Evolutionary conservation across 2,329 filamentous ascomycete species (phyloP).

Genomic region (Diaporthe sp.): DNA sequence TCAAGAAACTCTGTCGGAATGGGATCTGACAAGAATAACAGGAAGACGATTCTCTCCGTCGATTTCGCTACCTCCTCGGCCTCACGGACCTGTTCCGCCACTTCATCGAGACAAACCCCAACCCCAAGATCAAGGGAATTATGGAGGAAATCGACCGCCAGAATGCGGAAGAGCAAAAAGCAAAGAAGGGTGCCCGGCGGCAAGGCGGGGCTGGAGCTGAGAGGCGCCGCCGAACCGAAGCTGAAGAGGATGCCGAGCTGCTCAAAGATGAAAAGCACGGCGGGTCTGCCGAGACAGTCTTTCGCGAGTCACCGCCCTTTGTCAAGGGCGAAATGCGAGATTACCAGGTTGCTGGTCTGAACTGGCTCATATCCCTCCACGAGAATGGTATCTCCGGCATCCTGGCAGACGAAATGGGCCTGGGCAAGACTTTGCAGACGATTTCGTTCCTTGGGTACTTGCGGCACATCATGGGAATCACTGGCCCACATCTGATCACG

Average conservation of each 20-base stretch:
- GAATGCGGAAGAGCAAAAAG: conserved; percentile 80
- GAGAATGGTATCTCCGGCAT: conserved; percentile 99
- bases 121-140: conserved; percentile 93
- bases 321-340: conserved; percentile 93
- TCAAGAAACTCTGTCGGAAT: not conserved
- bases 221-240: conserved; percentile 89
- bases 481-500: conserved; percentile 89
- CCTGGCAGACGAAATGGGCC: conserved; percentile 97
- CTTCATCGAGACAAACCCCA: conserved; percentile 98
- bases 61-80: conserved; percentile 95
- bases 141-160: conserved; percentile 96
- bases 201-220: conserved; percentile 88
- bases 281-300: conserved; percentile 87
- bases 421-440: conserved; percentile 97
- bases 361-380: conserved; percentile 97
- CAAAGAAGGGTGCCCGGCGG: conserved; percentile 81
- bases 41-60: conserved; percentile 95
- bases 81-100: conserved; percentile 97
- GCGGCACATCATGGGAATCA: conserved; percentile 89
- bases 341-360: conserved; percentile 94
- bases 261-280: conserved; percentile 90
- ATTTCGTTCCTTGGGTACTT: conserved; percentile 97
- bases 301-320: conserved; percentile 93
- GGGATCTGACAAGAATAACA: conserved; percentile 52
- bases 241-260: conserved; percentile 95